Conservation (phyloP, 768 basidiomycete species). For the Holtermanniella nyarrowii region DNA sequence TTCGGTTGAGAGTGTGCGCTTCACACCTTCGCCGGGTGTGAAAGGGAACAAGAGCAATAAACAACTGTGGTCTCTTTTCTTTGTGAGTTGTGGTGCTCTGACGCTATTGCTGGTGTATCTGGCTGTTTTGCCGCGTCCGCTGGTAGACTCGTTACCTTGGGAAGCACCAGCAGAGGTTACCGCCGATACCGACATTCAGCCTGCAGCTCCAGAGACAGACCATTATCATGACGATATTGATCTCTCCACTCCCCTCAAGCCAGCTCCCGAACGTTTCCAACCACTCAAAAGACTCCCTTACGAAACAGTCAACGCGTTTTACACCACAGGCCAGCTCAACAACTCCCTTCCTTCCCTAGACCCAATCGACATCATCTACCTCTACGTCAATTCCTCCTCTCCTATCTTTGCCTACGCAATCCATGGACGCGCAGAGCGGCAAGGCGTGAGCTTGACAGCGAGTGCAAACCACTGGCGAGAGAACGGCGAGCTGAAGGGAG, state of each 20-base stretch:
- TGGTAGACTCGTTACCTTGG: too few species aligned
- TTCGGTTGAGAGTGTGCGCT: too few species aligned
- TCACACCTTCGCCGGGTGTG: too few species aligned
- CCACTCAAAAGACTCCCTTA: conserved; percentile 17
- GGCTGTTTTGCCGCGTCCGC: too few species aligned
- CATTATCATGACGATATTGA: conserved; percentile 16
- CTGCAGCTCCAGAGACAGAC: too few species aligned
- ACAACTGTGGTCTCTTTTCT: too few species aligned
- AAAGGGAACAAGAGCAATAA: too few species aligned
- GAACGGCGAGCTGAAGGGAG: conserved; percentile 31
- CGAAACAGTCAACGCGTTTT: conserved; percentile 13
- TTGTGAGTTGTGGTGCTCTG: too few species aligned
- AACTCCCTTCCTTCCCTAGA: not conserved
- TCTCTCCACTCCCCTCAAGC: not conserved
- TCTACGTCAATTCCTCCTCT: conserved; percentile 33
- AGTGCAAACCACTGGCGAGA: conserved; percentile 28
- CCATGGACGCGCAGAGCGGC: conserved; percentile 5
- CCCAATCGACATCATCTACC: conserved; percentile 29
- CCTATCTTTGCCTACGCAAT: conserved; percentile 17
- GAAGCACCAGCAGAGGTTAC: too few species aligned
- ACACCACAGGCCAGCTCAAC: conserved; percentile 11
- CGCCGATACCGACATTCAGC: too few species aligned
- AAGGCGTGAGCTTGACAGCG: conserved; percentile 11
- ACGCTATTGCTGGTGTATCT: too few species aligned
- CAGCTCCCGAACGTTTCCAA: conserved; percentile 2